Conservation (phyloP, 768 basidiomycete species). For the Postia placenta region DNA sequence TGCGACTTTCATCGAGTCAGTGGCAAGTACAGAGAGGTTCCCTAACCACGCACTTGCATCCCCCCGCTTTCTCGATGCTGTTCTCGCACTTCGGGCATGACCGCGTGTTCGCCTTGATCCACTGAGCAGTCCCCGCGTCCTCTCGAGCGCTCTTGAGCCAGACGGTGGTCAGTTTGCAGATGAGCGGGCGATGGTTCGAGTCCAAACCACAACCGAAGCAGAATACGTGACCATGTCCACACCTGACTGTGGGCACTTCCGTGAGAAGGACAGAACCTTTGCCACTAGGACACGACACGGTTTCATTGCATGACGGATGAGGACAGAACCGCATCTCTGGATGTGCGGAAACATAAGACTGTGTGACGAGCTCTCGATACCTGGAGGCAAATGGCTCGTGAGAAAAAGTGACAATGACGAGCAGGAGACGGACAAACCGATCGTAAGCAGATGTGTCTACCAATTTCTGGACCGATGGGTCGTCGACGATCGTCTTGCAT, state of each 20-base stretch:
- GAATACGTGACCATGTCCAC: slow-evolving; percentile 74
- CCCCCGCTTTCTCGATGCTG: slow-evolving; percentile 99
- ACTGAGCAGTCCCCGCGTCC: slow-evolving; percentile 97
- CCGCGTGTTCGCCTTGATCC: slow-evolving; percentile 99
- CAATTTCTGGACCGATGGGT: slow-evolving; percentile 50
- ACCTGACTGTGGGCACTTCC: slow-evolving; percentile 85
- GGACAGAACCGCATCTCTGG: slow-evolving; percentile 88
- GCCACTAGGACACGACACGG: slow-evolving; percentile 78
- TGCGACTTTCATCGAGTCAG: slow-evolving; percentile 76
- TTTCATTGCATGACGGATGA: slow-evolving; percentile 88
- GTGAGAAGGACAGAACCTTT: slow-evolving; percentile 61
- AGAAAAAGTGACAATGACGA: too few relatives aligned
- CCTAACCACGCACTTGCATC: slow-evolving; percentile 96
- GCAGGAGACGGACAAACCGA: slow-evolving; percentile 3
- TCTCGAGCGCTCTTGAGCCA: slow-evolving; percentile 97
- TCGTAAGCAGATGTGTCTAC: slow-evolving; percentile 32
- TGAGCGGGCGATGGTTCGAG: slow-evolving; percentile 87
- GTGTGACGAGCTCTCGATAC: slow-evolving; percentile 70
- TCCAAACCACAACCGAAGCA: slow-evolving; percentile 94
- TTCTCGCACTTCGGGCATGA: slow-evolving; percentile 92
- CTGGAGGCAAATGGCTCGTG: too few relatives aligned
- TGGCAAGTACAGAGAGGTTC: slow-evolving; percentile 2
- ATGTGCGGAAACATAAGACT: slow-evolving; percentile 87
- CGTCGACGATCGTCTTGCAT: slow-evolving; percentile 59
- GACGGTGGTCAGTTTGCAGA: slow-evolving; percentile 79